These are phyloP conservation scores for Mycena filopes DNA, from an alignment of 768 basidiomycete species.

Conservation along the genomic window DNA sequence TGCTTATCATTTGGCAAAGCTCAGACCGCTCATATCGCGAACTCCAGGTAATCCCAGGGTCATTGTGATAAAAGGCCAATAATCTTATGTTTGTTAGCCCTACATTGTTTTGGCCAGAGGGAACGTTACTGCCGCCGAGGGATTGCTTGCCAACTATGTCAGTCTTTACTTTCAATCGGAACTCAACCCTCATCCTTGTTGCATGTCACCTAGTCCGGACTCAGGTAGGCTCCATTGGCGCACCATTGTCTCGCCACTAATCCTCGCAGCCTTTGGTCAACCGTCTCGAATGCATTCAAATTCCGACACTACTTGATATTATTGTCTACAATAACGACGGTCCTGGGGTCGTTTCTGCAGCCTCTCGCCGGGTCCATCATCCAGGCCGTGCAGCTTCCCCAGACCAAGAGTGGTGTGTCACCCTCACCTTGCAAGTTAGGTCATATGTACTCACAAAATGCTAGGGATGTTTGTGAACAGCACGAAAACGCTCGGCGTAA, in stretches of 20 bases:
- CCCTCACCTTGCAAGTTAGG: neutral
- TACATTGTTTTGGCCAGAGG: conserved; percentile 68
- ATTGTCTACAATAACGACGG: conserved; percentile 54
- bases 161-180: conserved; percentile 31
- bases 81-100: conserved; percentile 53
- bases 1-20: conserved; percentile 26
- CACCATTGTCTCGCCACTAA: conserved; percentile 10
- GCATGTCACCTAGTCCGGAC: conserved; percentile 1
- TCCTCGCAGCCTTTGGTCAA: conserved; percentile 4
- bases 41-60: conserved; percentile 55
- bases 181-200: neutral
- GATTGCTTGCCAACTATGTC: conserved; percentile 73
- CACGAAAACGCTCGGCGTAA: conserved; percentile 53
- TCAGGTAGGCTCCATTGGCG: conserved; percentile 1
- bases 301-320: conserved; percentile 63
- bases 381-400: conserved; percentile 44
- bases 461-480: conserved; percentile 35
- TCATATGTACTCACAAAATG: neutral
- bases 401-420: conserved; percentile 35
- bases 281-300: conserved; percentile 11
- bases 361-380: conserved; percentile 52
- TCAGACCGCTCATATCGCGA: conserved; percentile 49
- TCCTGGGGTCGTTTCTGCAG: conserved; percentile 39
- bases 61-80: neutral
- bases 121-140: conserved; percentile 62